phyloP scores from a whole-genome alignment of 129 eudicot species.

The Calendula officinalis region DNA sequence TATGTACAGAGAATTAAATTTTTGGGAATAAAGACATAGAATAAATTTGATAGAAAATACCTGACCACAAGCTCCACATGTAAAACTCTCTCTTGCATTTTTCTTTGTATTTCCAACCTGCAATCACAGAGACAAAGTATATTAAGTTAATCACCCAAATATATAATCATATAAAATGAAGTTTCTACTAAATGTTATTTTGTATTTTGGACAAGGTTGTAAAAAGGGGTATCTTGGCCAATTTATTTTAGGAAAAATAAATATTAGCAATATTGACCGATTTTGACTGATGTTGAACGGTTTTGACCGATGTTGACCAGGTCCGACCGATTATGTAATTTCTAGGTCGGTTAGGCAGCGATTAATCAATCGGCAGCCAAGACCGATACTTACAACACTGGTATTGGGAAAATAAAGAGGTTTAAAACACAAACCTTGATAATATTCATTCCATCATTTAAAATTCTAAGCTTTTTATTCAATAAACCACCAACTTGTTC shows the following conservation, averaged over 20 bases:
- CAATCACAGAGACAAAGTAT: constrained; percentile 12
- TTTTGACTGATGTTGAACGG: too few relatives aligned
- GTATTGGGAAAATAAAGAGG: neutral
- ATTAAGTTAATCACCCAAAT: neutral
- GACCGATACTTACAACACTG: too few relatives aligned
- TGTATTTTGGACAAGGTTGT: neutral
- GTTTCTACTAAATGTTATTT: neutral
- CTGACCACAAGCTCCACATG: constrained; percentile 99
- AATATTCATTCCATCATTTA: constrained; percentile 68
- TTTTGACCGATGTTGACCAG: too few relatives aligned
- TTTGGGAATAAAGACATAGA: neutral
- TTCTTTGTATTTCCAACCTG: constrained; percentile 85
- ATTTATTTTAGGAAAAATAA: too few relatives aligned
- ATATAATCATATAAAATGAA: neutral
- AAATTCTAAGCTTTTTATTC: constrained; percentile 68
- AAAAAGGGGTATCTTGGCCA: too few relatives aligned
- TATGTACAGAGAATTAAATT: neutral
- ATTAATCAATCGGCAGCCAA: too few relatives aligned
- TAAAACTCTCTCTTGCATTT: constrained; percentile 85
- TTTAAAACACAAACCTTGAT: constrained; percentile 27
- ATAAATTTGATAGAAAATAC: constrained; percentile 37
- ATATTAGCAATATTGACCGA: too few relatives aligned
- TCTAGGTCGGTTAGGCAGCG: too few relatives aligned
- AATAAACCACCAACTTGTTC: constrained; percentile 57
- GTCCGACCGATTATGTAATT: too few relatives aligned